These are phyloP conservation scores for Pseudoscleropodium purum DNA, from an alignment of 225 moss, liverwort and hornwort genomes.

Conservation along the genomic window DNA sequence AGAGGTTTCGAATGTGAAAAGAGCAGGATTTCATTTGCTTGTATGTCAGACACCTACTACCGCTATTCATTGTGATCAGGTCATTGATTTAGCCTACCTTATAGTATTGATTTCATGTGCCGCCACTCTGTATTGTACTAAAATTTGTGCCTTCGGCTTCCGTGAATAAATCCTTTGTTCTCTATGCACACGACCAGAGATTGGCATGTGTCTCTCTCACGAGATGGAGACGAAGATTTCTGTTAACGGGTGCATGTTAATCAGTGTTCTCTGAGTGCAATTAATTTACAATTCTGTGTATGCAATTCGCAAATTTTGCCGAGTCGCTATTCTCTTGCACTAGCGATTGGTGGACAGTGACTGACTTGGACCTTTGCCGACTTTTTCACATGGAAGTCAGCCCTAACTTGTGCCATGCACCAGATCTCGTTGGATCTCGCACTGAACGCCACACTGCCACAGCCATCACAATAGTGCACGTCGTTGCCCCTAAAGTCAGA, in stretches of 20 bases:
- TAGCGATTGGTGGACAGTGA: neutral
- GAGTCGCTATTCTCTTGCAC: neutral
- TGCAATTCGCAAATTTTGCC: no score
- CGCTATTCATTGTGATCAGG: neutral
- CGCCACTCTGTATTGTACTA: neutral
- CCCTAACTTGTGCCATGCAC: neutral
- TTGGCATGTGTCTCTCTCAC: no score
- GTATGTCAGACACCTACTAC: neutral
- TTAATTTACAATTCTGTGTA: no score
- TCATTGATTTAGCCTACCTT: constrained; percentile 1
- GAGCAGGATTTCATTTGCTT: neutral
- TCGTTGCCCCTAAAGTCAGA: neutral
- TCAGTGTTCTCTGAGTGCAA: neutral
- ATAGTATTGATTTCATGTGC: neutral
- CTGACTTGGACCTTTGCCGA: neutral
- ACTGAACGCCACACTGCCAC: neutral
- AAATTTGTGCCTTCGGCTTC: neutral
- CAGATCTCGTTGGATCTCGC: neutral
- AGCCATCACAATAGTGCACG: neutral
- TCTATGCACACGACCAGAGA: neutral
- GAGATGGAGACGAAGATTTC: neutral
- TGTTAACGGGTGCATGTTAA: neutral
- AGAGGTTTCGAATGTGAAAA: neutral
- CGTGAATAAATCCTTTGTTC: constrained; percentile 2
- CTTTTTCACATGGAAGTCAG: no score